Evolutionary conservation across 2,329 filamentous ascomycete species (phyloP), one percentile per base, ranked within the genome.

Genomic region (Dryadomyces quercus-mongolicae): DNA sequence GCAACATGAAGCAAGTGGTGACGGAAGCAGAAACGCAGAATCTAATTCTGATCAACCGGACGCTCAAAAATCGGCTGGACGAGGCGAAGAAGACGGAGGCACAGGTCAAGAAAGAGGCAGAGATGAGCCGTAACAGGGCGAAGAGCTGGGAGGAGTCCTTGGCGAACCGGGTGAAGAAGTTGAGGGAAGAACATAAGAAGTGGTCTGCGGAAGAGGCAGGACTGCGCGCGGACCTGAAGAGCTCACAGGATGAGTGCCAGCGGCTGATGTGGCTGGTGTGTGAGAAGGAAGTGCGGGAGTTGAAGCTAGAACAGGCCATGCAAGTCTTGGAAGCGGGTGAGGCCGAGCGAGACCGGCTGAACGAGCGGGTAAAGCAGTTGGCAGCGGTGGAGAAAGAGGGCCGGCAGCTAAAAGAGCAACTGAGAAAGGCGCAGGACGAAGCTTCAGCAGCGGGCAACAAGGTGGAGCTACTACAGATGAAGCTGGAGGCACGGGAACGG

Each of bases 1-100:
- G 83, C 58, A 84, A 89, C 56, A 81, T 92, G 59, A 80, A 80
- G 59, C 85, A 91, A 65, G 86, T 86, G 8, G 85, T 86, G 1
- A 85, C 81, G 1, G 88, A 92, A 64, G 87, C 88, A 0, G 87
- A 93, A 64, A 89, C 85, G 2, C 86, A 92, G 60, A 89, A 90
- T 53, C 70, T 93, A 3, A 80, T 92, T 59, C 85, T 89, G 61
- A 82, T 78, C 18, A 92, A 91, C 63, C 81, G 86, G 18, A 81
- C 81, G 20, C 70, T 92, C 34, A 88, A 85, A 65, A 80, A 81
- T 54, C 84, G 86, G 53, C 75, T 89, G 9, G 82, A 86, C 54
- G 86, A 88, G 54, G 82, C 85, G 1, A 87, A 86, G 62, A 81
- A 84, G 60, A 72, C 78, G 2, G 85, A 88, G 65, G 73, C 80